These are phyloP conservation scores for Phytophthora pistaciae DNA, from an alignment of 352 stramenopile species.

Conservation along the genomic window DNA sequence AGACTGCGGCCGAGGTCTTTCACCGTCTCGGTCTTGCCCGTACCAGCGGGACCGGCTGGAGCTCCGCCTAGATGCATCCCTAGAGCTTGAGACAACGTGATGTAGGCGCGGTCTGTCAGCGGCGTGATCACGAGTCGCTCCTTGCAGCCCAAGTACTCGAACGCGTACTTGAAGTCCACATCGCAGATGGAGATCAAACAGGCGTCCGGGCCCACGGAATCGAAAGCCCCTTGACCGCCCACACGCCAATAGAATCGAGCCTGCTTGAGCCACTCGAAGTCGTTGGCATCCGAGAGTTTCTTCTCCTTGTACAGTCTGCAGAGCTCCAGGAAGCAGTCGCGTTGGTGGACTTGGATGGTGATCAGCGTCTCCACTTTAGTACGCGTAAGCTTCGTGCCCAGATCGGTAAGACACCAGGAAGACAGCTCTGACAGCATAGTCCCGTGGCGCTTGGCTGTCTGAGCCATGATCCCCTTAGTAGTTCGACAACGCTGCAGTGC, in stretches of 20 bases:
- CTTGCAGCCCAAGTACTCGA: slow-evolving; percentile 95
- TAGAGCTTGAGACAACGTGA: slow-evolving; percentile 91
- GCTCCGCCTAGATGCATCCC: slow-evolving; percentile 91
- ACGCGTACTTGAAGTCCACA: slow-evolving; percentile 92
- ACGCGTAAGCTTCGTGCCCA: slow-evolving; percentile 91
- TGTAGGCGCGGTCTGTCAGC: slow-evolving; percentile 92
- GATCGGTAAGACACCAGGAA: slow-evolving; percentile 91
- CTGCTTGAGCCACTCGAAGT: slow-evolving; percentile 90
- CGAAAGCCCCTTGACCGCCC: slow-evolving; percentile 63
- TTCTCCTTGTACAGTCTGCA: slow-evolving; percentile 82
- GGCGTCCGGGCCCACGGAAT: slow-evolving; percentile 90
- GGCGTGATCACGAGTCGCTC: slow-evolving; percentile 91
- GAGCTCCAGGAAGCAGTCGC: slow-evolving; percentile 81
- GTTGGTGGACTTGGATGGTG: slow-evolving; percentile 93
- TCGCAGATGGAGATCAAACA: slow-evolving; percentile 96
- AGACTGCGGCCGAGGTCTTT: slow-evolving; percentile 94
- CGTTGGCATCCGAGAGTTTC: slow-evolving; percentile 76
- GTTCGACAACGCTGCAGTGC: slow-evolving; percentile 80
- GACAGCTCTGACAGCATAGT: slow-evolving; percentile 90
- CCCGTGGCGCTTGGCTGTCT: slow-evolving; percentile 83
- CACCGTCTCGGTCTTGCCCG: slow-evolving; percentile 93
- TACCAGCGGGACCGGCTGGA: slow-evolving; percentile 89
- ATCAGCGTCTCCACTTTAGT: slow-evolving; percentile 95
- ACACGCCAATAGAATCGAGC: slow-evolving; percentile 80
- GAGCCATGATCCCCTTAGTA: slow-evolving; percentile 87